Conservation (phyloP, 176 grass and related monocot species). For the bread wheat (Triticum aestivum) region DNA sequence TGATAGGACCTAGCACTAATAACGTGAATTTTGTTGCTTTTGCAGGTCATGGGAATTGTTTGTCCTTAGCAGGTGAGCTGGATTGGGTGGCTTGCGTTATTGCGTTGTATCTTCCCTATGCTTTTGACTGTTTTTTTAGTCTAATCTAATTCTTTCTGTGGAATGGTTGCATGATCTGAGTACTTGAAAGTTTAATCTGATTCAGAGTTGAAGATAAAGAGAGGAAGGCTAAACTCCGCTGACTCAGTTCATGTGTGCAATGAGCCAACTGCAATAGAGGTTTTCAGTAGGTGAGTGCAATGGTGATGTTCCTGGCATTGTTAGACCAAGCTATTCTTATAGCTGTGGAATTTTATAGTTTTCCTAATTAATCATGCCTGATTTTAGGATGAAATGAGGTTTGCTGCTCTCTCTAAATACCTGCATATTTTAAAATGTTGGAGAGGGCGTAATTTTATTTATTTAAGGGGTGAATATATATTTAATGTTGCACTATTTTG, state of each 20-base stretch:
- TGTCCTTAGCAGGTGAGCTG: constrained; percentile 33
- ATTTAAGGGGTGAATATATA: not conserved
- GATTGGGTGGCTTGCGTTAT: constrained; percentile 15
- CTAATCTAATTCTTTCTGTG: constrained; percentile 34
- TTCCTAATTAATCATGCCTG: not conserved
- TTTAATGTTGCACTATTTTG: constrained; percentile 18
- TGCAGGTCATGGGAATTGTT: constrained; percentile 14
- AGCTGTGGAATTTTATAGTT: not conserved
- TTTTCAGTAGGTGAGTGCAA: constrained; percentile 27
- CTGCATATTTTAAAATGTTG: not conserved
- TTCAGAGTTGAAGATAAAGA: constrained; percentile 49
- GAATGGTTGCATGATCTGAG: constrained; percentile 50
- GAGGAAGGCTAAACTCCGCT: constrained; percentile 23
- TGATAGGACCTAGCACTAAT: constrained; percentile 23
- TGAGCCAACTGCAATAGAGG: not conserved
- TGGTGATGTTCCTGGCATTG: not conserved
- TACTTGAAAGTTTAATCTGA: constrained; percentile 49
- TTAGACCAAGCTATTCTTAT: not conserved
- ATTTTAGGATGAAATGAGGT: constrained; percentile 19
- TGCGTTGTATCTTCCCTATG: not conserved
- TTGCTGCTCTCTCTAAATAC: not conserved
- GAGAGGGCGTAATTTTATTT: not conserved
- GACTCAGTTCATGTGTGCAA: constrained; percentile 16
- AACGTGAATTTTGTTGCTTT: constrained; percentile 27
- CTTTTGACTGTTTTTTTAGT: constrained; percentile 18